Conservation (phyloP, 1,284 basidiomycete species). For the Austroboletus novae-zelandiae region DNA sequence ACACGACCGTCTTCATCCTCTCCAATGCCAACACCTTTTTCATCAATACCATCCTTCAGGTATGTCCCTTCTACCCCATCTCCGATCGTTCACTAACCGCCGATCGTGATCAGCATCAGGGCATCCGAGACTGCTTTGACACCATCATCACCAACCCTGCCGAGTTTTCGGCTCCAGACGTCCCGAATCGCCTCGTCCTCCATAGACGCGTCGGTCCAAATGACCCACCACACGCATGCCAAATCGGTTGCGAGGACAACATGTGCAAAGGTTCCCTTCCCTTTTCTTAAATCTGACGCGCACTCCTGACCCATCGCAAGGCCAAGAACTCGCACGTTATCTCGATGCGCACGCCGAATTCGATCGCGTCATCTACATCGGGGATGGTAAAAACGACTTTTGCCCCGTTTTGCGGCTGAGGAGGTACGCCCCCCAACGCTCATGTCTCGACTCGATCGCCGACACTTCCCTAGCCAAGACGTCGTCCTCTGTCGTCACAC, state of each 20-base stretch:
- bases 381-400: conserved; percentile 95
- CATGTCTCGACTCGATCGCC: background rate
- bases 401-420: conserved; percentile 86
- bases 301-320: conserved; percentile 36
- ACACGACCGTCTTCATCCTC: conserved; percentile 84
- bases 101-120: conserved; percentile 56
- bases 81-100: background rate
- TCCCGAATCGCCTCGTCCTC: conserved; percentile 73
- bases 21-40: conserved; percentile 95
- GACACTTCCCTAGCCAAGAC: conserved; percentile 56
- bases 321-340: conserved; percentile 86
- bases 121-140: conserved; percentile 71
- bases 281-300: background rate
- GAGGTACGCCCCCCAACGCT: conserved; percentile 46
- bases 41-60: conserved; percentile 87
- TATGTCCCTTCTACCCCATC: conserved; percentile 29
- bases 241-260: conserved; percentile 89
- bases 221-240: conserved; percentile 82
- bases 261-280: conserved; percentile 88
- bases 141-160: conserved; percentile 95
- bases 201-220: conserved; percentile 72
- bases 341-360: conserved; percentile 57
- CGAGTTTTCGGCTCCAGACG: conserved; percentile 65
- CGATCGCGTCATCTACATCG: conserved; percentile 87
- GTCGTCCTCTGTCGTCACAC: conserved; percentile 72